Evolutionary conservation across 495 filamentous ascomycete species (phyloP), one percentile per base, ranked within the genome.

Genomic region (Daldinia grandis): DNA sequence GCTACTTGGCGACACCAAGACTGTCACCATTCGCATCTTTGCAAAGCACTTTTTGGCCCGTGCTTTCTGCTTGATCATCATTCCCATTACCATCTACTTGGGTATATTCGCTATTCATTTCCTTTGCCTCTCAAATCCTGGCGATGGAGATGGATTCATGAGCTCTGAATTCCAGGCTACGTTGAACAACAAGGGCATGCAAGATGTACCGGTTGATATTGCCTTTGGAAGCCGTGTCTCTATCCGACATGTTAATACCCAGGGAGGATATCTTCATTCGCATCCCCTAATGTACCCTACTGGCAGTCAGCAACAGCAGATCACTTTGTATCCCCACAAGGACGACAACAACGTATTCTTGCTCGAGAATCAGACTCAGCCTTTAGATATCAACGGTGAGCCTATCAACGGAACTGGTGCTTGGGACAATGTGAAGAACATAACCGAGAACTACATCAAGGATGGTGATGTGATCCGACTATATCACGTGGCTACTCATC

Each of bases 141-240:
- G 95, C 55, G 95, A 99, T 24, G 95, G 95, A 49, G 95, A 99
- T 78, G 95, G 95, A 58, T 99, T 99, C 85, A 99, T 99, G 95
- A 97, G 93, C 68, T 97, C 94, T 33, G 96, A 99, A 78, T 99
- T 99, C 83, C 96, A 98, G 79, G 92, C 96, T 24, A 99, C 95
- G 1, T 83, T 99, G 63, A 99, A 98, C 80, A 94, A 91, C 44
- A 98, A 98, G 82, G 88, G 84, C 35, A 99, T 99, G 95, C 88
- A 93, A 77, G 94, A 96, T 77, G 94, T 97, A 17, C 90, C 95
- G 0, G 95, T 92, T 3, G 94, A 99, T 80, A 89, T 99, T 66
- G 89, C 91, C 27, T 91, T 93, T 75, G 95, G 95, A 44, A 95
- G 93, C 74, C 89, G 92, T 44, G 84, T 99, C 71, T 88, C 84